Percentiles rank a stretch among this genome's conserved stretches.
Evolutionary conservation across 2,329 filamentous ascomycete species (phyloP).

Genomic region (Ceratocystis eucalypticola): DNA sequence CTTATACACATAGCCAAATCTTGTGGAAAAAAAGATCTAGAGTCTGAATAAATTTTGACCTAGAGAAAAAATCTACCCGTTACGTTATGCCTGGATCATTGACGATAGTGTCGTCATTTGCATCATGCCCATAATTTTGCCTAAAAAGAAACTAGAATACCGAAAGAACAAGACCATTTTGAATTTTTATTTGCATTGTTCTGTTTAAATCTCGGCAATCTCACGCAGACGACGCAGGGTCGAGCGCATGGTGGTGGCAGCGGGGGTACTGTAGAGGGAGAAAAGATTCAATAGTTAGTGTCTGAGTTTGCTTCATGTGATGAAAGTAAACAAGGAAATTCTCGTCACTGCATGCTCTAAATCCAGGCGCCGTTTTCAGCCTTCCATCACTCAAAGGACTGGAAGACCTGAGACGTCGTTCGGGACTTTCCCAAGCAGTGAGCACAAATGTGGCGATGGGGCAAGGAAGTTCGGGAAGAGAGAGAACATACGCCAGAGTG

Average conservation of each 20-base stretch:
- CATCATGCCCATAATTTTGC: constrained; percentile 19
- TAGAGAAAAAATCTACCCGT: constrained; percentile 17
- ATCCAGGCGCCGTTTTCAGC: too few relatives aligned
- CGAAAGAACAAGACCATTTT: constrained; percentile 20
- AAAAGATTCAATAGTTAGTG: constrained; percentile 23
- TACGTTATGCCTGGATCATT: constrained; percentile 19
- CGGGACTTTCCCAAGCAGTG: neutral
- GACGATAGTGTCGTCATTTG: constrained; percentile 16
- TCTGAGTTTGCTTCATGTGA: neutral
- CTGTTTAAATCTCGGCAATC: constrained; percentile 80
- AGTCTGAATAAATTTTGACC: constrained; percentile 19
- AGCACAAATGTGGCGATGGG: neutral
- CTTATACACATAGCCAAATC: constrained; percentile 10
- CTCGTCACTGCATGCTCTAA: neutral
- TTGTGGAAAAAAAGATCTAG: constrained; percentile 14
- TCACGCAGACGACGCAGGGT: constrained; percentile 95
- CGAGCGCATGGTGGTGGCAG: constrained; percentile 85
- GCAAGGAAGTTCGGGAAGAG: neutral
- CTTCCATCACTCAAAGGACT: neutral
- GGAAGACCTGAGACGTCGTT: neutral
- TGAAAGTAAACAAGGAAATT: neutral
- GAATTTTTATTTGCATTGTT: constrained; percentile 22
- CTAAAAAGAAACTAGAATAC: constrained; percentile 13
- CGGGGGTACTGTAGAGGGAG: constrained; percentile 57
- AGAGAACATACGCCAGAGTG: constrained; percentile 74